A percentile compares a stretch with the other conserved stretches of the same genome.
Evolutionary conservation across 2,329 filamentous ascomycete genomes (phyloP).

Genomic region (Esteya vermicola): DNA sequence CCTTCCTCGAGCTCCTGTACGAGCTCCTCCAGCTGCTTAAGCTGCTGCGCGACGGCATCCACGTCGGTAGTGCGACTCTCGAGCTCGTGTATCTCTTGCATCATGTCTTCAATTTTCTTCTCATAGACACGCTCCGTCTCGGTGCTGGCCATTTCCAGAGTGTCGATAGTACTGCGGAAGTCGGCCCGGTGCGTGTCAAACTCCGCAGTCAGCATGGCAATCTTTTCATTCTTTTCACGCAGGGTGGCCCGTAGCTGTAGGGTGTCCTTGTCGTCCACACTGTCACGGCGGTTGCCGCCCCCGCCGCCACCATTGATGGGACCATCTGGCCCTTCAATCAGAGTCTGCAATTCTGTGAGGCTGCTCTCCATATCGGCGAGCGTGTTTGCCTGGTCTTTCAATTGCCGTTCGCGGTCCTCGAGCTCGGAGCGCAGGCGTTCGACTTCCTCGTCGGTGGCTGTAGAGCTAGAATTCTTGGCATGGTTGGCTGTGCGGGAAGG

Average conservation of each 20-base stretch:
- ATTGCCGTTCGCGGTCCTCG: slow-evolving; percentile 69
- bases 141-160: slow-evolving; percentile 83
- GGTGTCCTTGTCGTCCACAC: slow-evolving; percentile 54
- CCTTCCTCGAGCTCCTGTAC: slow-evolving; percentile 96
- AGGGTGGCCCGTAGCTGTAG: slow-evolving; percentile 67
- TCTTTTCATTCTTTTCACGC: slow-evolving; percentile 93
- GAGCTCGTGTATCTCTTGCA: slow-evolving; percentile 69
- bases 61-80: slow-evolving; percentile 79
- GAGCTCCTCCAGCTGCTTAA: slow-evolving; percentile 90
- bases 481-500: slow-evolving; percentile 29
- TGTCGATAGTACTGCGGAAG: slow-evolving; percentile 93
- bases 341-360: slow-evolving; percentile 57
- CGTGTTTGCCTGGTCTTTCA: slow-evolving; percentile 75
- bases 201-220: slow-evolving; percentile 79
- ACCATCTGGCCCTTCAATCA: slow-evolving; percentile 48
- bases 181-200: slow-evolving; percentile 92
- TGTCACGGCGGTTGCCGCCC: slow-evolving; percentile 20
- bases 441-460: slow-evolving; percentile 52
- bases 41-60: slow-evolving; percentile 74
- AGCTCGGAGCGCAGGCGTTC: slow-evolving; percentile 59
- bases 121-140: slow-evolving; percentile 96
- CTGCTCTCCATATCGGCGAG: slow-evolving; percentile 83
- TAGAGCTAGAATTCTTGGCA: slow-evolving; percentile 10
- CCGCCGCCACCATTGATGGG: slow-evolving; percentile 12
- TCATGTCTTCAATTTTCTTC: slow-evolving; percentile 73